phyloP scores from a whole-genome alignment of 2,329 filamentous ascomycete genomes.

The Aspergillus awamori region DNA sequence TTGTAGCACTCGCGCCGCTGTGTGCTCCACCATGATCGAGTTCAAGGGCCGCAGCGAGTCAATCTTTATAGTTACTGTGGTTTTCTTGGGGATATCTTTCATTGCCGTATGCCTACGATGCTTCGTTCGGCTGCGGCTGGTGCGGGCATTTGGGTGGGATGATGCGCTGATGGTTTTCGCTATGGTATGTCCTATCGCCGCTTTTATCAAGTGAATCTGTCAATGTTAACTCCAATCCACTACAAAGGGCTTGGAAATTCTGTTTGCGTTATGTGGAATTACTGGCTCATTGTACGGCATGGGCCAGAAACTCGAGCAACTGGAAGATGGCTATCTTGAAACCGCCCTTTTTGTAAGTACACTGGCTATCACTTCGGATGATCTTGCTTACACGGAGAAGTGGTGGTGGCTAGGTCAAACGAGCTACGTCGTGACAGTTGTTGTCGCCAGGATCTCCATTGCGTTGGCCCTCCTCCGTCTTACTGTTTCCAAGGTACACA shows the following conservation, averaged over 20 bases:
- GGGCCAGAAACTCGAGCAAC: slow-evolving; percentile 27
- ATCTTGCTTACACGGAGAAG: slow-evolving; percentile 19
- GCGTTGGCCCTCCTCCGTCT: slow-evolving; percentile 59
- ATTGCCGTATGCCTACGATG: slow-evolving; percentile 39
- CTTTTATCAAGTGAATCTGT: background rate
- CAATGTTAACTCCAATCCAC: background rate
- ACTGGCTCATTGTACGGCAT: slow-evolving; percentile 38
- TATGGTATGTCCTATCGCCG: slow-evolving; percentile 32
- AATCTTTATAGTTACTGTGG: slow-evolving; percentile 37
- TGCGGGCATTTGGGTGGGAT: slow-evolving; percentile 44
- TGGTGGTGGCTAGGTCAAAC: slow-evolving; percentile 61
- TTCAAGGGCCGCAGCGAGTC: slow-evolving; percentile 36
- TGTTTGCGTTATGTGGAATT: slow-evolving; percentile 42
- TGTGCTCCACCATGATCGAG: slow-evolving; percentile 30
- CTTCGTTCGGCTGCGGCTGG: slow-evolving; percentile 39
- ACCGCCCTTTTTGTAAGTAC: slow-evolving; percentile 39
- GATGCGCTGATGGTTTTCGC: slow-evolving; percentile 42
- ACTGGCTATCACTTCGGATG: background rate
- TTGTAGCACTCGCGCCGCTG: slow-evolving; percentile 2
- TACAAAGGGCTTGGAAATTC: slow-evolving; percentile 33
- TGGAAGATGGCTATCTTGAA: slow-evolving; percentile 28
- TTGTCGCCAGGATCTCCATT: slow-evolving; percentile 56
- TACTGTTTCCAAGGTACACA: slow-evolving; percentile 50
- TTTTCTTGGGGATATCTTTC: slow-evolving; percentile 38
- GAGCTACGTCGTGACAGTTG: slow-evolving; percentile 55